These are phyloP conservation scores for Boletus subparvulus DNA, from an alignment of 768 basidiomycete species.

Conservation along the genomic window DNA sequence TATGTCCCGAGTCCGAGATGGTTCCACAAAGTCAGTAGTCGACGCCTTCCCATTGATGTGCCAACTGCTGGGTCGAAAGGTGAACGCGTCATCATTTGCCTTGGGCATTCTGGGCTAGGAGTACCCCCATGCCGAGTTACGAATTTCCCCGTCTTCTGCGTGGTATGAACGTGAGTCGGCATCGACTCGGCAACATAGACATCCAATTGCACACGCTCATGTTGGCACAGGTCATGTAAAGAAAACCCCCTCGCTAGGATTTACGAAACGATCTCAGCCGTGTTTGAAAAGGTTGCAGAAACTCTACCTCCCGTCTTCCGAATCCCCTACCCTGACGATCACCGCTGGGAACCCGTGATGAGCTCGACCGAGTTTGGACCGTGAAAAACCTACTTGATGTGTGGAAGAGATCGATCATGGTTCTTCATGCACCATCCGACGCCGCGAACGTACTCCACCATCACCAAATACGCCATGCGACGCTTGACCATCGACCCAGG, in stretches of 20 bases:
- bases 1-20: constrained; percentile 86
- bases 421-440: no score
- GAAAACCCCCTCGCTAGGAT: constrained; percentile 56
- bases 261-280: constrained; percentile 72
- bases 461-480: no score
- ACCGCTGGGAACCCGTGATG: no score
- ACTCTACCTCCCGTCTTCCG: constrained; percentile 57
- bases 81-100: constrained; percentile 67
- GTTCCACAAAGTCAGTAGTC: constrained; percentile 84
- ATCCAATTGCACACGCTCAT: background rate
- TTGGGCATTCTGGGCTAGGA: background rate
- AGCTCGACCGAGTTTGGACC: no score
- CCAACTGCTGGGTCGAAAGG: constrained; percentile 40
- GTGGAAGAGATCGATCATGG: no score
- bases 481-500: no score
- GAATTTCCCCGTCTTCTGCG: constrained; percentile 85
- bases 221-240: constrained; percentile 56
- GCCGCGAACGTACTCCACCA: no score
- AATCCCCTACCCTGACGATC: no score
- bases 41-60: constrained; percentile 2
- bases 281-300: constrained; percentile 70
- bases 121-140: constrained; percentile 40
- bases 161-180: constrained; percentile 66
- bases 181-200: background rate
- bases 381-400: background rate